phyloP scores from a whole-genome alignment of 208 protist genomes.

The Lotmaria passim region DNA sequence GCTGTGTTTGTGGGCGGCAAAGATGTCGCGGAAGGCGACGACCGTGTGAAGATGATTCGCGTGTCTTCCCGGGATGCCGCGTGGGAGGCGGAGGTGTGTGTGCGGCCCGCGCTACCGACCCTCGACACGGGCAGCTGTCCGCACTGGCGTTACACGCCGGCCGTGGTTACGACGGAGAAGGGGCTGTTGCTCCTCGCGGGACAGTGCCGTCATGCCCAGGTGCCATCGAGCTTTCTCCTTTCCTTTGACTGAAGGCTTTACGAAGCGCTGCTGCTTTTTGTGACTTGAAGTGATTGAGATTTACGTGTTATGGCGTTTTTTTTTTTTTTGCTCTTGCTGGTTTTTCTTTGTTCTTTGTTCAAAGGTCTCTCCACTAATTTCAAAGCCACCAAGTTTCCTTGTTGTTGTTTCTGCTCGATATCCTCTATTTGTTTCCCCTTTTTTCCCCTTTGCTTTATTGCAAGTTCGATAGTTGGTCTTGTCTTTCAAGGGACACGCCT shows the following conservation, averaged over 20 bases:
- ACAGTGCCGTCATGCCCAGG: constrained; percentile 73
- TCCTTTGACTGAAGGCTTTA: constrained; percentile 5
- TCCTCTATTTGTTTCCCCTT: neutral
- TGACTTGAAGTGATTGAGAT: no score
- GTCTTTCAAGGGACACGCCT: neutral
- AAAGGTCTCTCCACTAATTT: no score
- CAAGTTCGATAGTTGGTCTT: no score
- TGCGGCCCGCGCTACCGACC: constrained; percentile 8
- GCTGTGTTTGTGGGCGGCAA: constrained; percentile 74
- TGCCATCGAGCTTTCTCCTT: constrained; percentile 38
- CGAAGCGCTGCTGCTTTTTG: no score
- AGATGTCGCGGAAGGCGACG: constrained; percentile 59
- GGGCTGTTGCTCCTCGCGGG: constrained; percentile 66
- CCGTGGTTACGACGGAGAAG: constrained; percentile 31
- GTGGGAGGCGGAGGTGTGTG: constrained; percentile 3
- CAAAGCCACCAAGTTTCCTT: no score
- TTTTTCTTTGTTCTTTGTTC: neutral
- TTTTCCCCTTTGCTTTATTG: neutral
- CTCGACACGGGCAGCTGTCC: constrained; percentile 19
- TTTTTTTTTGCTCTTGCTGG: neutral
- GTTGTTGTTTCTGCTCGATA: no score
- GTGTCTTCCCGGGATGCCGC: neutral
- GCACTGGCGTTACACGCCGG: constrained; percentile 78
- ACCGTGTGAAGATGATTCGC: constrained; percentile 54
- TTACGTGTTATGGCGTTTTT: neutral